These are phyloP conservation scores for Aspergillus sergii DNA, from an alignment of 2,329 filamentous ascomycete species.

Conservation along the genomic window DNA sequence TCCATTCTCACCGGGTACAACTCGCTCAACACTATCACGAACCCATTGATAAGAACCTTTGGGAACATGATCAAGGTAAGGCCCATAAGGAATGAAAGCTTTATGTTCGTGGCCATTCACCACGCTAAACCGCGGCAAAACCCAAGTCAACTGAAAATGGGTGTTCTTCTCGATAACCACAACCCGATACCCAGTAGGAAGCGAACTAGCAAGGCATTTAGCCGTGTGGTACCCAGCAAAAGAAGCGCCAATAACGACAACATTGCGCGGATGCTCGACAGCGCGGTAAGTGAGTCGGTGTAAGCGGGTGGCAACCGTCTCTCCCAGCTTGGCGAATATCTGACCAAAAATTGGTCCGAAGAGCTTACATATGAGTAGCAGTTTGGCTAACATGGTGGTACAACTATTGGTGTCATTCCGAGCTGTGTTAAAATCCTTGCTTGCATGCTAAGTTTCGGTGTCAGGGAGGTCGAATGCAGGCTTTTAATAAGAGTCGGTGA, in stretches of 20 bases:
- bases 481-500: conserved; percentile 1
- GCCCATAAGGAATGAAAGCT: conserved; percentile 63
- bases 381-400: neutral
- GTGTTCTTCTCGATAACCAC: conserved; percentile 62
- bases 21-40: neutral
- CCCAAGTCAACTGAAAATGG: conserved; percentile 65
- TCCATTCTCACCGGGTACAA: neutral
- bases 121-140: conserved; percentile 62
- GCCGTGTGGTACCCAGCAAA: conserved; percentile 59
- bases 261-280: conserved; percentile 40
- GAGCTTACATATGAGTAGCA: neutral
- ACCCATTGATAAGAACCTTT: conserved; percentile 32
- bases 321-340: neutral
- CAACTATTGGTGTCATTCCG: neutral
- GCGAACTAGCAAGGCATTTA: conserved; percentile 50
- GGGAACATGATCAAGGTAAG: conserved; percentile 40
- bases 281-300: conserved; percentile 19
- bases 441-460: neutral
- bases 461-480: neutral
- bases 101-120: conserved; percentile 59
- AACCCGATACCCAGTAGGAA: conserved; percentile 56
- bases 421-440: neutral
- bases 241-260: conserved; percentile 61
- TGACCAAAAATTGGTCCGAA: conserved; percentile 1
- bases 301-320: conserved; percentile 2